phyloP scores from a whole-genome alignment of 2,329 filamentous ascomycete genomes.

The Emmonsiellopsis sp. region DNA sequence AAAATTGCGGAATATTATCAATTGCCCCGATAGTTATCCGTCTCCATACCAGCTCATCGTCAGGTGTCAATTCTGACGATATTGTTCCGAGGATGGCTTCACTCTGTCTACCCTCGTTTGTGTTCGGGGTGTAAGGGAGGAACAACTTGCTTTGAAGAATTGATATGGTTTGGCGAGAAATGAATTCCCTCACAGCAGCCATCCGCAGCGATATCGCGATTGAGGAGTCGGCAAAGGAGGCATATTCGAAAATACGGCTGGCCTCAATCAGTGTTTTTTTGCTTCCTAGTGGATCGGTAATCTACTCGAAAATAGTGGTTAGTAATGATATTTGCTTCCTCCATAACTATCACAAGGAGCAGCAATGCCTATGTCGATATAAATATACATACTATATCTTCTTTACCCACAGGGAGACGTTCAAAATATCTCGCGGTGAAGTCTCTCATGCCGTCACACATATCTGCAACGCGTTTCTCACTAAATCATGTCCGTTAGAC shows the following conservation, averaged over 20 bases:
- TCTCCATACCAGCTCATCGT: constrained; percentile 3
- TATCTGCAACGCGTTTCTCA: neutral
- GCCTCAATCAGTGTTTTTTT: neutral
- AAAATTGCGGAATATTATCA: neutral
- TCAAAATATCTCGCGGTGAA: neutral
- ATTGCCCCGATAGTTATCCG: constrained; percentile 3
- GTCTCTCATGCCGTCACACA: neutral
- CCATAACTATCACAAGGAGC: too few species aligned
- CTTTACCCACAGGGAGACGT: neutral
- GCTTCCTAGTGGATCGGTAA: neutral
- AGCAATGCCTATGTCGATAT: too few species aligned
- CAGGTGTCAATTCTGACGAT: neutral
- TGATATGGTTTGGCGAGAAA: neutral
- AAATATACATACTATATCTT: neutral
- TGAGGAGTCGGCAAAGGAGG: neutral
- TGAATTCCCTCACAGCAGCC: constrained; percentile 2
- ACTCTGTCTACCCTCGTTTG: neutral
- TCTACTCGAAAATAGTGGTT: neutral
- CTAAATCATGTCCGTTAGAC: neutral
- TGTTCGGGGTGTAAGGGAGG: neutral
- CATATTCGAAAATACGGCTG: constrained; percentile 4
- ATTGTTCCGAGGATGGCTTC: neutral
- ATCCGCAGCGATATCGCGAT: constrained; percentile 1
- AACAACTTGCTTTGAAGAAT: neutral
- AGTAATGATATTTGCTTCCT: neutral